Percentiles rank a stretch among this genome's conserved stretches.
Conservation (phyloP, 441 rosid genomes). For the Omphalea diandra region DNA sequence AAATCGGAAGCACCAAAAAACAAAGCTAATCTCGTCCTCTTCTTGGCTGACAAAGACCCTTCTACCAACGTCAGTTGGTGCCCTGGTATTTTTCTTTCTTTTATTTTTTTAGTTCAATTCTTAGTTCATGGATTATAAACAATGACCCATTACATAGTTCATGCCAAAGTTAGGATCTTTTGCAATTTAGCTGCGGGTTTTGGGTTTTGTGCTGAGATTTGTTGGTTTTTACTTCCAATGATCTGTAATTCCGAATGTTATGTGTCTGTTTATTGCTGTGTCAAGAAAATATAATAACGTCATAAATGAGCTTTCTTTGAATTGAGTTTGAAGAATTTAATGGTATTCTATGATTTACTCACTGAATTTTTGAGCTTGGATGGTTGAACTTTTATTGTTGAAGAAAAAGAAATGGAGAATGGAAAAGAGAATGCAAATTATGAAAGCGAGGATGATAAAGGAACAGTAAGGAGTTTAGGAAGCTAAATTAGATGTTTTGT, state of each 20-base stretch:
- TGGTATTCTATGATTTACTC: not conserved
- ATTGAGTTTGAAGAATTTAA: no score
- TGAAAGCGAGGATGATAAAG: no score
- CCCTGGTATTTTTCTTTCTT: constrained; percentile 44
- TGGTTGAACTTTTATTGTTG: not conserved
- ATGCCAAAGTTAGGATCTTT: not conserved
- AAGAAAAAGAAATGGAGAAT: not conserved
- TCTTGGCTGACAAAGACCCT: constrained; percentile 77
- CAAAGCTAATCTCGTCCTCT: constrained; percentile 71
- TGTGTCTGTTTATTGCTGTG: not conserved
- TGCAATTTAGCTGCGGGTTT: not conserved
- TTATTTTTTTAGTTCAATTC: not conserved
- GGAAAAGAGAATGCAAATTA: no score
- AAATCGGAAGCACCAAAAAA: constrained; percentile 47
- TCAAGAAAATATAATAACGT: not conserved
- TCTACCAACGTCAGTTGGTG: constrained; percentile 74
- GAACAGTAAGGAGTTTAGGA: no score
- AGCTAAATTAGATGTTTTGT: no score
- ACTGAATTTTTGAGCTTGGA: not conserved
- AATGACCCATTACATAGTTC: not conserved
- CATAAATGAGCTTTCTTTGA: not conserved
- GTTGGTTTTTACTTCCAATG: not conserved
- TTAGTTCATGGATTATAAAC: not conserved
- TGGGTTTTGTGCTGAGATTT: not conserved
- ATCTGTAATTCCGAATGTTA: not conserved